Evolutionary conservation across 441 rosid species (phyloP).

Genomic region (Macaranga tanarius): DNA sequence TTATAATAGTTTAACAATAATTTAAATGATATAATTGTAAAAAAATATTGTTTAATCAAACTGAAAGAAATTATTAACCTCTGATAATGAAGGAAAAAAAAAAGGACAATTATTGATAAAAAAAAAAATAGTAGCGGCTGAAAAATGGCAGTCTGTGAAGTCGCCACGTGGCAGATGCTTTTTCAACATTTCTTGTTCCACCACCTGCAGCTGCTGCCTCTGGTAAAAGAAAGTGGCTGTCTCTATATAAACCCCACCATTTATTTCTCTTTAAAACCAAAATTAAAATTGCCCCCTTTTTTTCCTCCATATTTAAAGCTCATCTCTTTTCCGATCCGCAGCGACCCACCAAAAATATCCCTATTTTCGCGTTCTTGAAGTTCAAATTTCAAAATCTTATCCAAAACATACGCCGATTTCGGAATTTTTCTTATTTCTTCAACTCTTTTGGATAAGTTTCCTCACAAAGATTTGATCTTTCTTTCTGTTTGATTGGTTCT

Average conservation of each 20-base stretch:
- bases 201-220: neutral
- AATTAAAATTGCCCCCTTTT: too few species aligned
- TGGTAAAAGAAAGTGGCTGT: neutral
- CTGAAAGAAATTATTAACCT: too few species aligned
- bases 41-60: neutral
- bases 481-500: neutral
- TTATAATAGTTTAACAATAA: too few species aligned
- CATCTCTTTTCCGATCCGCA: too few species aligned
- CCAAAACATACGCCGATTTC: neutral
- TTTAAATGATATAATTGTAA: too few species aligned
- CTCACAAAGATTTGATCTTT: neutral
- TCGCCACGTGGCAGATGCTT: constrained; percentile 15
- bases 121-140: constrained; percentile 15
- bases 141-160: neutral
- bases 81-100: too few species aligned
- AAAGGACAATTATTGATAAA: neutral
- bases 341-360: neutral
- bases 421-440: neutral
- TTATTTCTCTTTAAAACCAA: too few species aligned
- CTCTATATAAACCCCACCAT: neutral
- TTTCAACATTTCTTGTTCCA: neutral
- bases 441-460: neutral
- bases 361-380: neutral
- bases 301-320: too few species aligned
- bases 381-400: neutral